Evolutionary conservation across 305 asterid genomes (phyloP).

Genomic region (Fraxinus paxiana): DNA sequence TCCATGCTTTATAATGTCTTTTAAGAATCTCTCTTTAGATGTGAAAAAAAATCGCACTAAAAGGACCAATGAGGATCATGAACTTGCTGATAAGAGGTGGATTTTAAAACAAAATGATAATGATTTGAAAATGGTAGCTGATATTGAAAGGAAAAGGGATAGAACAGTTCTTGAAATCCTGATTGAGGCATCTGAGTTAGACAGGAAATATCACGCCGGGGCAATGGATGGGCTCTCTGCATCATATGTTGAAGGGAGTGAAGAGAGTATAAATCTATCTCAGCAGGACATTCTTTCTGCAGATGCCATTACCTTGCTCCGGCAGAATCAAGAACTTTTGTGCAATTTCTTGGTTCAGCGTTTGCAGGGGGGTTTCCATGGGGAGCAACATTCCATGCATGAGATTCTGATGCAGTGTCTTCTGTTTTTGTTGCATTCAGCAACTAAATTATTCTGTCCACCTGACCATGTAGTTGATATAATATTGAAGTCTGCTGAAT

Average conservation of each 20-base stretch:
- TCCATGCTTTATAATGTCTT: conserved; percentile 76
- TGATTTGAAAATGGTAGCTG: conserved; percentile 63
- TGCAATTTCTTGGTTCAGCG: conserved; percentile 62
- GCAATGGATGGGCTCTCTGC: conserved; percentile 30
- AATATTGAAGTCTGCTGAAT: conserved; percentile 67
- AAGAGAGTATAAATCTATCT: conserved; percentile 44
- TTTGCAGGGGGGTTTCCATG: conserved; percentile 52
- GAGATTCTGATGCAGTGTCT: conserved; percentile 91
- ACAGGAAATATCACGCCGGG: conserved; percentile 49
- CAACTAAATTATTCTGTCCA: conserved; percentile 67
- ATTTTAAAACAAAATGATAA: conserved; percentile 42
- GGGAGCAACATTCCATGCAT: conserved; percentile 60
- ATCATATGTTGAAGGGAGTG: conserved; percentile 51
- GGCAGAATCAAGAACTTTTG: conserved; percentile 78
- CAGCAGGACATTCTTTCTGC: conserved; percentile 58
- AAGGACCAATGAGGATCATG: conserved; percentile 33
- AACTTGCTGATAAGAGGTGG: conserved; percentile 45
- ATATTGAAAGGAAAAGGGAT: conserved; percentile 88
- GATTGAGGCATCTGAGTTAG: conserved; percentile 87
- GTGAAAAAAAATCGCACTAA: conserved; percentile 29
- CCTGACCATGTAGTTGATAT: conserved; percentile 79
- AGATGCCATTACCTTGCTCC: conserved; percentile 85
- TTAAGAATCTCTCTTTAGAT: conserved; percentile 41
- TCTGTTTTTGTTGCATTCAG: conserved; percentile 83
- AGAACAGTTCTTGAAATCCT: conserved; percentile 83